Evolutionary conservation across 2,329 filamentous ascomycete genomes (phyloP).

Genomic region (Botrytis paeoniae): DNA sequence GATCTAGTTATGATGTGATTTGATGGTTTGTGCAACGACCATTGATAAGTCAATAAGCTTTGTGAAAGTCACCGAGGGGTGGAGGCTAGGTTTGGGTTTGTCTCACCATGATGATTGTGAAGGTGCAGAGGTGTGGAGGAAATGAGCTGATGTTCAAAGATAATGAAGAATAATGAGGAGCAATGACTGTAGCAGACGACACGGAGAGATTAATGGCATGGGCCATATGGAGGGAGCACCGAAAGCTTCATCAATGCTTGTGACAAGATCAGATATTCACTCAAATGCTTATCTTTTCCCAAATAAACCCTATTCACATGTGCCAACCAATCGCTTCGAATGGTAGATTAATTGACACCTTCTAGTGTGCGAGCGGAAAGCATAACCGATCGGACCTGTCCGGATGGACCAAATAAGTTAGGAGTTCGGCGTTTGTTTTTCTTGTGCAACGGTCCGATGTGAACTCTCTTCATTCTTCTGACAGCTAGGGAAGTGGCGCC

Average conservation of each 20-base stretch:
- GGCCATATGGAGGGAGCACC: not conserved
- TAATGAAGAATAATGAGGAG: not conserved
- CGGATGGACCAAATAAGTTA: constrained; percentile 6
- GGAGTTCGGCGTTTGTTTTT: constrained; percentile 12
- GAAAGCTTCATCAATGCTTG: not conserved
- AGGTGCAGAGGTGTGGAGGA: not conserved
- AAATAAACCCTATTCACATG: not conserved
- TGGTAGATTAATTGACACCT: constrained; percentile 10
- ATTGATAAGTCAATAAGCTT: not conserved
- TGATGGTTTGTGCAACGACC: not conserved
- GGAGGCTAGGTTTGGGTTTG: not conserved
- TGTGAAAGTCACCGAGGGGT: not conserved
- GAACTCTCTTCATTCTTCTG: not conserved
- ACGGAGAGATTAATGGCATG: not conserved
- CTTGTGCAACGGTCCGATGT: not conserved
- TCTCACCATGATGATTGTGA: not conserved
- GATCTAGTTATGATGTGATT: not conserved
- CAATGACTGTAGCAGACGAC: not conserved
- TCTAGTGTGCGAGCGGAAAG: not conserved
- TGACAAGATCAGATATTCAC: not conserved
- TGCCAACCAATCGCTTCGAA: not conserved
- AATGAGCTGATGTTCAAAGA: not conserved
- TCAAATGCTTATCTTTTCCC: not conserved
- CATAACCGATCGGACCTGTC: constrained; percentile 6
- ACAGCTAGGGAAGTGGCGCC: not conserved